Conservation (phyloP, 2,329 filamentous ascomycete species). For the Neurospora sp. region DNA sequence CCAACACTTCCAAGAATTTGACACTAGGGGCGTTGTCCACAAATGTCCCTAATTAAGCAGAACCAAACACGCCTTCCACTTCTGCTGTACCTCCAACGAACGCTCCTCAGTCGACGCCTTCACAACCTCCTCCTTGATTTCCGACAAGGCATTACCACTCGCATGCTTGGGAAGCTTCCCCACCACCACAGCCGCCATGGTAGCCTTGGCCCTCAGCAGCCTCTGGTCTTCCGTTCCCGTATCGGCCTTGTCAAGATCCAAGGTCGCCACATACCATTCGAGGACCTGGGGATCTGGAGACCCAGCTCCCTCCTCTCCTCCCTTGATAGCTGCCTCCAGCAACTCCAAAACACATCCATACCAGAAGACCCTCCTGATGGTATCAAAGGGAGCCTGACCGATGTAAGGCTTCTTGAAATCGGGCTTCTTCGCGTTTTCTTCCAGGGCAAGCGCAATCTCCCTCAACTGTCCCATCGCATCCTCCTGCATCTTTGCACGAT, state of each 20-base stretch:
- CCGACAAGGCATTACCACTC: conserved; percentile 6
- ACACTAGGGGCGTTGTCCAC: neutral
- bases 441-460: conserved; percentile 29
- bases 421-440: conserved; percentile 15
- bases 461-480: conserved; percentile 28
- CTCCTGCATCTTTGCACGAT: conserved; percentile 27
- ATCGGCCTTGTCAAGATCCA: conserved; percentile 37
- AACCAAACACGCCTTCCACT: conserved; percentile 14
- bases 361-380: conserved; percentile 40
- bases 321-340: conserved; percentile 29
- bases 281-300: conserved; percentile 16
- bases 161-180: conserved; percentile 24
- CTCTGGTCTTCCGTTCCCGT: conserved; percentile 43
- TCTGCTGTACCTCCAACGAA: conserved; percentile 24
- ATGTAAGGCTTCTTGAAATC: conserved; percentile 28
- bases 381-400: conserved; percentile 25
- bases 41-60: neutral
- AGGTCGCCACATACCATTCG: conserved; percentile 32
- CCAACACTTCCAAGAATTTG: neutral
- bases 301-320: conserved; percentile 14
- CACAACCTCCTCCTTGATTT: conserved; percentile 35
- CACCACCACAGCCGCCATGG: conserved; percentile 31
- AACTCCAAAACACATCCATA: conserved; percentile 39
- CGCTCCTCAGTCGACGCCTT: conserved; percentile 22
- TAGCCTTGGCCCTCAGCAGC: conserved; percentile 34